These are phyloP conservation scores for Sambucus nigra DNA, from an alignment of 129 eudicot genomes.

Conservation along the genomic window DNA sequence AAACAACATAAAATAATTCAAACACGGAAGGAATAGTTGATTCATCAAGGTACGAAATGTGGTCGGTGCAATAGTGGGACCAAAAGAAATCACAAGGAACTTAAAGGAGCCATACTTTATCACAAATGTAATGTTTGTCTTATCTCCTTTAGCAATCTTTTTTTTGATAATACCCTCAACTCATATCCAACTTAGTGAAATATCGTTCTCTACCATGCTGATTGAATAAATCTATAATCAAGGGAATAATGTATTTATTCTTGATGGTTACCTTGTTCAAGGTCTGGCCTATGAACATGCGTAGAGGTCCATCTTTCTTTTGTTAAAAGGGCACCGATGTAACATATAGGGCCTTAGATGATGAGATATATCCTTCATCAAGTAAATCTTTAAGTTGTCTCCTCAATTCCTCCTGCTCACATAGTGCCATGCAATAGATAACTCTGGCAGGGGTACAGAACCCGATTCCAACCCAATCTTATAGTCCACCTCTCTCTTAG, in stretches of 20 bases:
- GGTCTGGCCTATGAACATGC: no score
- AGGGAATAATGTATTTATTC: background rate
- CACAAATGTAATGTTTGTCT: background rate
- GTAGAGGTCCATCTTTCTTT: no score
- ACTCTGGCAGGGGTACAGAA: no score
- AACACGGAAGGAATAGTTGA: background rate
- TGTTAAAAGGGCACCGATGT: no score
- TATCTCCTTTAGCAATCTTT: background rate
- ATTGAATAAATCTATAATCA: background rate
- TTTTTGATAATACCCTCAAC: background rate
- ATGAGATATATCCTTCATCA: no score
- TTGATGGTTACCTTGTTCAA: background rate
- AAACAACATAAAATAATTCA: background rate
- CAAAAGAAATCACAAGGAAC: background rate
- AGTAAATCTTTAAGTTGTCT: no score
- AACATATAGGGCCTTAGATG: no score
- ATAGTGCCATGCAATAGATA: no score
- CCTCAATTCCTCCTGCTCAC: no score
- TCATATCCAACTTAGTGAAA: background rate
- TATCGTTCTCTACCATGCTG: background rate
- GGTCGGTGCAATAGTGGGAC: background rate
- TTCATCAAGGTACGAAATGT: background rate
- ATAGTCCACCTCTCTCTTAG: no score
- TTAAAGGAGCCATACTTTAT: background rate
- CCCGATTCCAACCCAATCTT: no score